These are phyloP conservation scores for Colletotrichum filicis DNA, from an alignment of 2,329 filamentous ascomycete species.

Conservation along the genomic window DNA sequence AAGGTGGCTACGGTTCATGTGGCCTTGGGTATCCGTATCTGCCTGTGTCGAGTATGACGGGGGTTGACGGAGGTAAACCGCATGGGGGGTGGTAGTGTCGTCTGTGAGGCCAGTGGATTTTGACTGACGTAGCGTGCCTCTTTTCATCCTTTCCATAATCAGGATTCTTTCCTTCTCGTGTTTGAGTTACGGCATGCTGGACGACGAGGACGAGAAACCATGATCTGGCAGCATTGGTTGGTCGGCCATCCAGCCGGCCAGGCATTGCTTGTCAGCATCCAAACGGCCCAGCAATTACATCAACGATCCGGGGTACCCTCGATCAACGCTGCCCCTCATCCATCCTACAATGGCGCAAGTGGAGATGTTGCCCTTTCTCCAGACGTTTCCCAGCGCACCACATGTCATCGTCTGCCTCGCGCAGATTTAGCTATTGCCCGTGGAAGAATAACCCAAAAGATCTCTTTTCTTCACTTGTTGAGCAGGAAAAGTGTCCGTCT, in stretches of 20 bases:
- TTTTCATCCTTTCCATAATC: neutral
- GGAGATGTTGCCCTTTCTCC: slow-evolving; percentile 11
- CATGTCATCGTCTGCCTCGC: slow-evolving; percentile 16
- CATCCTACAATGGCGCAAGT: slow-evolving; percentile 10
- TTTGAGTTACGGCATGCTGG: neutral
- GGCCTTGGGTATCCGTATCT: slow-evolving; percentile 5
- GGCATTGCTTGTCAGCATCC: slow-evolving; percentile 20
- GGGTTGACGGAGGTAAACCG: neutral
- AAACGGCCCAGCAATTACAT: slow-evolving; percentile 31
- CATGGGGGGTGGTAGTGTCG: slow-evolving; percentile 11
- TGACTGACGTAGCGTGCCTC: slow-evolving; percentile 33
- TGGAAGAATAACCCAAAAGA: slow-evolving; percentile 1
- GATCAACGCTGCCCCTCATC: slow-evolving; percentile 27
- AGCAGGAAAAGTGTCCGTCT: slow-evolving; percentile 20
- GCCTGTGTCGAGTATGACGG: slow-evolving; percentile 5
- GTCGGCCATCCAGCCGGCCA: slow-evolving; percentile 27
- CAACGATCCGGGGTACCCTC: slow-evolving; percentile 34
- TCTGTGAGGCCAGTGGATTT: slow-evolving; percentile 16
- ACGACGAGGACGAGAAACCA: neutral
- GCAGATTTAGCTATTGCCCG: slow-evolving; percentile 5
- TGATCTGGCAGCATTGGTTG: slow-evolving; percentile 4
- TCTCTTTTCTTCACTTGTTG: slow-evolving; percentile 27
- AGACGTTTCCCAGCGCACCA: slow-evolving; percentile 8
- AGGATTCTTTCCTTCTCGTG: slow-evolving; percentile 6
- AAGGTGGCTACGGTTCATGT: slow-evolving; percentile 11